phyloP scores from a whole-genome alignment of 352 stramenopile genomes.

The Pythium aphanidermatum region DNA sequence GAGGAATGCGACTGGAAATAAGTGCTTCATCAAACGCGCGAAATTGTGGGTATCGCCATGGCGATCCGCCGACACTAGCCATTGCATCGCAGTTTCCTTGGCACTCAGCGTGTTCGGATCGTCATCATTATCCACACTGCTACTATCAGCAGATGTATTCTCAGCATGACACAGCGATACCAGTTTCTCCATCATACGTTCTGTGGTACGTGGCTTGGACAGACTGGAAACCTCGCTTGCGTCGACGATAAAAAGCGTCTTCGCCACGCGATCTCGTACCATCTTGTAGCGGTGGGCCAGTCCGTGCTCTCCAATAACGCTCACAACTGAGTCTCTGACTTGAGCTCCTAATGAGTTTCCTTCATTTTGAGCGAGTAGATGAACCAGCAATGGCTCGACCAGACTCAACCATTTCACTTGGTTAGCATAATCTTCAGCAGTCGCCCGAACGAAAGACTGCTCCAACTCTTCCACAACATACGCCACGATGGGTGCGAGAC shows the following conservation, averaged over 20 bases:
- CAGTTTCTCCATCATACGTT: constrained; percentile 11
- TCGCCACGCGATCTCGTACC: constrained; percentile 55
- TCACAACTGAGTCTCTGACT: constrained; percentile 24
- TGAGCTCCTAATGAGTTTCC: neutral
- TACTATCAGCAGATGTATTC: neutral
- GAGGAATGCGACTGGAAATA: constrained; percentile 63
- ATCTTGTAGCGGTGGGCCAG: constrained; percentile 76
- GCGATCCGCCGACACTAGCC: constrained; percentile 47
- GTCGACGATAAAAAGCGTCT: constrained; percentile 53
- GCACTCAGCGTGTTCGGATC: constrained; percentile 26
- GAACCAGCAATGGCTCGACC: constrained; percentile 40
- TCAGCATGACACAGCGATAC: constrained; percentile 3
- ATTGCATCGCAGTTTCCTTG: constrained; percentile 68
- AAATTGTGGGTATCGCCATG: constrained; percentile 41
- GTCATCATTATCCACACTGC: constrained; percentile 14
- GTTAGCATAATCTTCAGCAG: constrained; percentile 55
- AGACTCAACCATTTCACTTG: constrained; percentile 73
- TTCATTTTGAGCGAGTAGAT: too few relatives aligned
- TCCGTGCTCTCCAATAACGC: constrained; percentile 38
- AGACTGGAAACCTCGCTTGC: neutral
- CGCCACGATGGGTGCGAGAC: constrained; percentile 16
- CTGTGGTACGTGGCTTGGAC: neutral
- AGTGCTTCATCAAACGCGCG: constrained; percentile 29
- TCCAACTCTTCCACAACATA: constrained; percentile 50
- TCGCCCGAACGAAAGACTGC: constrained; percentile 47